Evolutionary conservation across 768 basidiomycete species (phyloP), one percentile per base, ranked within the genome.

Genomic region (Amanita pallidorosea): DNA sequence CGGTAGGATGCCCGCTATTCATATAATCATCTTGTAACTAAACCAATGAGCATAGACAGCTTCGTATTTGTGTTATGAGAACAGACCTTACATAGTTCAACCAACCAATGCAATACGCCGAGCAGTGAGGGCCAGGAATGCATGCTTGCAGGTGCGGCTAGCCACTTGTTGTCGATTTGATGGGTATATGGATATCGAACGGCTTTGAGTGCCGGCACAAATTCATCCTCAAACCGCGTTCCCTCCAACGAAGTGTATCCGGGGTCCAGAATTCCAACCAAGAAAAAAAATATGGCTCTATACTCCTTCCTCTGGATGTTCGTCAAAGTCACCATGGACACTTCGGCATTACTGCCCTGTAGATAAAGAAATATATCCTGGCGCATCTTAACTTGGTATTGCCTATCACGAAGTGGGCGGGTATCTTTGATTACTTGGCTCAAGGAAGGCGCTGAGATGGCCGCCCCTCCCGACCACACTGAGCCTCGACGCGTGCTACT

Each of bases 101-200:
- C 88, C 12, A 99, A 68, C 96, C 96, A 99, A 65, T 94, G 87
- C 31, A 98, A 63, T 60, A 88, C 86, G 18, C 88, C 95, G 13
- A 98, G 71, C 22, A 96, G 66, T 18, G 80, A 72, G 0, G 91
- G 89, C 96, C 95, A 98, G n/a, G 85, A 83, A 66, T 90, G 87
- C 71, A 87, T 85, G 49, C 83, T 85, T 0, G 89, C 94, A 0
- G 92, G 88, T 2, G 93, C 85, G 7, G 84, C 84, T 4, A 98
- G 66, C 76, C 88, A 90, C 56, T 88, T 93, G 47, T 83, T 81
- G 57, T 91, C 88, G 15, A 97, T 76, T 52, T 79, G 75, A 46
- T 83, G 75, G 3, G 81, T 74, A 53, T 82, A 88, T 0, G 96
- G 95, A 66, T 97, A 99, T 55, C 77, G 74, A 34, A 90, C 65